A percentile compares a stretch with the other conserved stretches of the same genome.
Evolutionary conservation across 768 basidiomycete genomes (phyloP).

Genomic region (Lentinula raphanica): DNA sequence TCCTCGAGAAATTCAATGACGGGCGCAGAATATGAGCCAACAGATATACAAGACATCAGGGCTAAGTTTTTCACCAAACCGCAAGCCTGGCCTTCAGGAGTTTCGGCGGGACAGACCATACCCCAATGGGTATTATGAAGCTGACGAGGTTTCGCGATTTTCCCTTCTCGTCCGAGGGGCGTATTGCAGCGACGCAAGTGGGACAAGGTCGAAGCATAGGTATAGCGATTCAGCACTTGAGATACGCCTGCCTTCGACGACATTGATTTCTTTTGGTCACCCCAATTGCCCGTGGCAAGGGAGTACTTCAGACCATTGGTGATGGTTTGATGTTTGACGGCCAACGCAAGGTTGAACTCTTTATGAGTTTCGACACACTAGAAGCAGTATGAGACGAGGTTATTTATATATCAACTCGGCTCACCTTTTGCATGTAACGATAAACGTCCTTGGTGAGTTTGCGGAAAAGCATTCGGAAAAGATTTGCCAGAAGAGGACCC

Average conservation of each 20-base stretch:
- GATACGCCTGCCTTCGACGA: conserved; percentile 97
- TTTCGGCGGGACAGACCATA: conserved; percentile 99
- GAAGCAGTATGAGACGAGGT: conserved; percentile 2
- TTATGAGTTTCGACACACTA: conserved; percentile 97
- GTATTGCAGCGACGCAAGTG: conserved; percentile 98
- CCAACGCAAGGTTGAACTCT: conserved; percentile 85
- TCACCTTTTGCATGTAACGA: conserved; percentile 92
- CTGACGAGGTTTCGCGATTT: conserved; percentile 98
- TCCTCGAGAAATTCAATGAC: conserved; percentile 98
- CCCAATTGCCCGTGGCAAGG: conserved; percentile 98
- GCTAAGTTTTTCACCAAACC: conserved; percentile 98
- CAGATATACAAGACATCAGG: conserved; percentile 96
- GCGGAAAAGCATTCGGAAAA: conserved; percentile 96
- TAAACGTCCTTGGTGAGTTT: conserved; percentile 97
- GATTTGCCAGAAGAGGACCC: conserved; percentile 90
- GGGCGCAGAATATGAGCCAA: conserved; percentile 91
- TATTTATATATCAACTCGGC: conserved; percentile 7
- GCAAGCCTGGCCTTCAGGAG: conserved; percentile 98
- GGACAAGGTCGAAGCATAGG: conserved; percentile 96
- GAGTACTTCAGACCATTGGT: conserved; percentile 98
- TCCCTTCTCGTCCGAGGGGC: conserved; percentile 95
- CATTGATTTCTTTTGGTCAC: conserved; percentile 98
- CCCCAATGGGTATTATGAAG: conserved; percentile 99
- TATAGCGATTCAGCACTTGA: conserved; percentile 97
- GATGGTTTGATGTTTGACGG: conserved; percentile 95